Percentiles rank a stretch among this genome's conserved stretches.
phyloP scores from a whole-genome alignment of 2,329 filamentous ascomycete species.

The Lasiodiplodia gonubiensis region DNA sequence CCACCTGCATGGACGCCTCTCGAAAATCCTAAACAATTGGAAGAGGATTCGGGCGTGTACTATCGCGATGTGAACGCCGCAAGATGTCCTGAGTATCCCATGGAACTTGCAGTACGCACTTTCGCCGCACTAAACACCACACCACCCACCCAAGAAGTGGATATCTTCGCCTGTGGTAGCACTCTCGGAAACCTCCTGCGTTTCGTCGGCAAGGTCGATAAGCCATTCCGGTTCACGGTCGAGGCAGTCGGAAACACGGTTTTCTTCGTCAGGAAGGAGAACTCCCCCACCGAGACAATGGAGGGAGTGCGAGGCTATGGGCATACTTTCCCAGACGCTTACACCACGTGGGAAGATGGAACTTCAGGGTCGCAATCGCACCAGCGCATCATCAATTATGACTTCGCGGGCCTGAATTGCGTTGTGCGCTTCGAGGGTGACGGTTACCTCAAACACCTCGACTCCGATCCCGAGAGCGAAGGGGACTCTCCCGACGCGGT shows the following conservation, averaged over 20 bases:
- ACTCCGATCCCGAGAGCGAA: not conserved
- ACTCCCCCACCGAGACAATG: constrained; percentile 63
- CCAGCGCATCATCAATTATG: constrained; percentile 66
- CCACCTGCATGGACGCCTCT: constrained; percentile 60
- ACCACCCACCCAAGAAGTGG: constrained; percentile 47
- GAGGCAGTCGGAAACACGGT: constrained; percentile 63
- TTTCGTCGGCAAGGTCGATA: constrained; percentile 55
- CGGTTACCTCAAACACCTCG: constrained; percentile 54
- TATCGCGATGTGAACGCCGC: constrained; percentile 63
- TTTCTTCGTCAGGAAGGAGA: constrained; percentile 68
- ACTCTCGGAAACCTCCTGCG: constrained; percentile 67
- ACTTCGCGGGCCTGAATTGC: constrained; percentile 59
- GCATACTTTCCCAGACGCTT: constrained; percentile 69
- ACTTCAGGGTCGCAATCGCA: constrained; percentile 64
- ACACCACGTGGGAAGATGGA: constrained; percentile 66
- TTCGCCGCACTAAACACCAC: constrained; percentile 48
- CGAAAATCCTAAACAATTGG: constrained; percentile 40
- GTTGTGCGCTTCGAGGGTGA: constrained; percentile 65
- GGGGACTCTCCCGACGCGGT: not conserved
- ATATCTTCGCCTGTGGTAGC: constrained; percentile 66
- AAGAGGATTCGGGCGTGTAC: constrained; percentile 56
- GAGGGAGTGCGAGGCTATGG: constrained; percentile 64
- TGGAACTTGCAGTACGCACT: constrained; percentile 57
- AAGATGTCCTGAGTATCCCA: constrained; percentile 55
- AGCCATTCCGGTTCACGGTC: constrained; percentile 64